phyloP scores from a whole-genome alignment of 2,329 filamentous ascomycete genomes.

The Aurifilum marmelostoma region DNA sequence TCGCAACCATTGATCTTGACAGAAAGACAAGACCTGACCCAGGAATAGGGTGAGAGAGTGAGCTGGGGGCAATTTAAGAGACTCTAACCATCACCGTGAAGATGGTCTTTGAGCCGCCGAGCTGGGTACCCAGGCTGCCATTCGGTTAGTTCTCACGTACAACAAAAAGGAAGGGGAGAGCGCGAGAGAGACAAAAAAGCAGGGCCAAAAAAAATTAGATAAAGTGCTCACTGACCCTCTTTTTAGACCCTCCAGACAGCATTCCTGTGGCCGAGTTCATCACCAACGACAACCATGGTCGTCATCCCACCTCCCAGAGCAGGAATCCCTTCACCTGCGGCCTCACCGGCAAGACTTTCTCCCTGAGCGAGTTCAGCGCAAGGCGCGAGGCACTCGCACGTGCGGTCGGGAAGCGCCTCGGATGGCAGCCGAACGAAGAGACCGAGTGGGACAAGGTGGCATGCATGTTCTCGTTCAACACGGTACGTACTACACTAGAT shows the following conservation, averaged over 20 bases:
- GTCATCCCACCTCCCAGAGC: constrained; percentile 64
- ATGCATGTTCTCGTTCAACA: constrained; percentile 78
- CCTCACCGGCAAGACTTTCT: constrained; percentile 69
- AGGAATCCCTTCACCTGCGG: constrained; percentile 77
- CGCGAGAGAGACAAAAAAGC: neutral
- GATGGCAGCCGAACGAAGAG: constrained; percentile 70
- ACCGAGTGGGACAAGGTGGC: constrained; percentile 83
- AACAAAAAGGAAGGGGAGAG: neutral
- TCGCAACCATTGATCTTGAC: neutral
- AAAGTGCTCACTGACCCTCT: constrained; percentile 23
- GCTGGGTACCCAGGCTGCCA: constrained; percentile 65
- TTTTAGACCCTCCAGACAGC: constrained; percentile 67
- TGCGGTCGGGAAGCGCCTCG: constrained; percentile 70
- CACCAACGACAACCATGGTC: constrained; percentile 71
- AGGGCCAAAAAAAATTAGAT: neutral
- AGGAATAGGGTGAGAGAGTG: neutral
- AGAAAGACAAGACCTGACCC: neutral
- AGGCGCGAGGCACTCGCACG: constrained; percentile 70
- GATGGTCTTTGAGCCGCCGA: constrained; percentile 64
- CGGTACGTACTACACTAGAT: constrained; percentile 51
- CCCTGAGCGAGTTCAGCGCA: constrained; percentile 63
- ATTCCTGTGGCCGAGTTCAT: constrained; percentile 79
- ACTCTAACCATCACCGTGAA: constrained; percentile 22
- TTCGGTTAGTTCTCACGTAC: constrained; percentile 44
- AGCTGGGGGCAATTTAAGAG: no score